phyloP scores from a whole-genome alignment of 495 filamentous ascomycete genomes.

The Podospora tetraspora region DNA sequence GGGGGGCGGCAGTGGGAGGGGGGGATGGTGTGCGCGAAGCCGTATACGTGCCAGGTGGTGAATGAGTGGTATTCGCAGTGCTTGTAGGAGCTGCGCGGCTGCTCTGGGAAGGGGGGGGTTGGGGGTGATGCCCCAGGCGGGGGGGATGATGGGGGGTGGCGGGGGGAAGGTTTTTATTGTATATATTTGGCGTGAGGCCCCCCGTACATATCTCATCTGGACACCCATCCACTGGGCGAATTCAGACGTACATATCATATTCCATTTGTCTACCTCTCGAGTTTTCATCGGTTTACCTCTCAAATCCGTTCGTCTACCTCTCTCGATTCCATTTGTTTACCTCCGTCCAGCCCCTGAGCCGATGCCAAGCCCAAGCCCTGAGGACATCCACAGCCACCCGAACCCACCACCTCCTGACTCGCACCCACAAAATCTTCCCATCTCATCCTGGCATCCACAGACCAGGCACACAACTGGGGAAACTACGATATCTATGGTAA shows the following conservation, averaged over 20 bases:
- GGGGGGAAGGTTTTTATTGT: no score
- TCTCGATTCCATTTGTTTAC: not conserved
- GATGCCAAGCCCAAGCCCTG: no score
- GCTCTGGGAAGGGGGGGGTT: no score
- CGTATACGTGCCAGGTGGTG: conserved; percentile 18
- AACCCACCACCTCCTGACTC: not conserved
- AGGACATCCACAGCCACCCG: no score
- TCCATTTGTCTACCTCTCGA: not conserved
- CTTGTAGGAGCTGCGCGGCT: conserved; percentile 4
- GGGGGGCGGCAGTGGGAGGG: conserved; percentile 35
- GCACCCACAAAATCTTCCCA: not conserved
- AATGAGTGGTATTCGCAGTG: conserved; percentile 32
- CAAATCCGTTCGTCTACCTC: not conserved
- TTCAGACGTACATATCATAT: not conserved
- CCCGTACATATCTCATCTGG: not conserved
- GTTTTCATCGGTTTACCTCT: not conserved
- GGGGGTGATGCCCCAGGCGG: no score
- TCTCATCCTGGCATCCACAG: no score
- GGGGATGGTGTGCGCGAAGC: conserved; percentile 18
- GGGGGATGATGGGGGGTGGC: no score
- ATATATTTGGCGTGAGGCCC: no score
- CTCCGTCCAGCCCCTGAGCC: not conserved
- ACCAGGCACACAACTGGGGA: not conserved
- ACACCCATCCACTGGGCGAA: no score
- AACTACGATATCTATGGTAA: no score